phyloP scores from a whole-genome alignment of 2,329 filamentous ascomycete genomes.

The Aspergillus quadricinctus region DNA sequence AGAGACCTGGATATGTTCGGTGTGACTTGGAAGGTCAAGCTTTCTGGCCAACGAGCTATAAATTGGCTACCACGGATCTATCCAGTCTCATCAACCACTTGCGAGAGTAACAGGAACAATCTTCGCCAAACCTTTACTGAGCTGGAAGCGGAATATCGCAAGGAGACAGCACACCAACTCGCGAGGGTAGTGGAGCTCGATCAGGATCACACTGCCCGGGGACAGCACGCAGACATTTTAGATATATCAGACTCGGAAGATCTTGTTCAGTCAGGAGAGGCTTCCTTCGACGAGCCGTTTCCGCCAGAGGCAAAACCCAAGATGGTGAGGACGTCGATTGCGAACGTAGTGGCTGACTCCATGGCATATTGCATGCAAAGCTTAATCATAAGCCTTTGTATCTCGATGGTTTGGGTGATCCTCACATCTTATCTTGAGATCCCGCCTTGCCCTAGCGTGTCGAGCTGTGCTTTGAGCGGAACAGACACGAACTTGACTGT shows the following conservation, averaged over 20 bases:
- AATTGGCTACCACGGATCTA: constrained; percentile 28
- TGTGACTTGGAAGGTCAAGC: constrained; percentile 22
- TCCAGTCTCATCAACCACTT: constrained; percentile 5
- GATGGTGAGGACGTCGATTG: neutral
- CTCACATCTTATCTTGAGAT: neutral
- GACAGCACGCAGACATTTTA: neutral
- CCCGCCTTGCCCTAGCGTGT: neutral
- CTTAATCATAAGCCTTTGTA: neutral
- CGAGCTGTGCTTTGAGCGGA: neutral
- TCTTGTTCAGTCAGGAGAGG: neutral
- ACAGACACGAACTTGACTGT: neutral
- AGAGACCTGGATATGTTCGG: constrained; percentile 21
- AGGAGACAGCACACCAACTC: neutral
- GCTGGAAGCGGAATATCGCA: neutral
- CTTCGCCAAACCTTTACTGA: constrained; percentile 10
- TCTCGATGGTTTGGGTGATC: neutral
- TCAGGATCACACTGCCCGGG: neutral
- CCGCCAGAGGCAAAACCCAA: neutral
- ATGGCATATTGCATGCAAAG: neutral
- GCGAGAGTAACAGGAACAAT: constrained; percentile 6
- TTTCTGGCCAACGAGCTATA: constrained; percentile 5
- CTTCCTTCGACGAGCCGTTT: neutral
- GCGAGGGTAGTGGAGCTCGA: neutral
- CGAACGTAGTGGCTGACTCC: neutral
- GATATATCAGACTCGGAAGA: neutral